A percentile compares a stretch with the other conserved stretches of the same genome.
Conservation (phyloP, 2,329 filamentous ascomycete species). For the Colletotrichum sp. region DNA sequence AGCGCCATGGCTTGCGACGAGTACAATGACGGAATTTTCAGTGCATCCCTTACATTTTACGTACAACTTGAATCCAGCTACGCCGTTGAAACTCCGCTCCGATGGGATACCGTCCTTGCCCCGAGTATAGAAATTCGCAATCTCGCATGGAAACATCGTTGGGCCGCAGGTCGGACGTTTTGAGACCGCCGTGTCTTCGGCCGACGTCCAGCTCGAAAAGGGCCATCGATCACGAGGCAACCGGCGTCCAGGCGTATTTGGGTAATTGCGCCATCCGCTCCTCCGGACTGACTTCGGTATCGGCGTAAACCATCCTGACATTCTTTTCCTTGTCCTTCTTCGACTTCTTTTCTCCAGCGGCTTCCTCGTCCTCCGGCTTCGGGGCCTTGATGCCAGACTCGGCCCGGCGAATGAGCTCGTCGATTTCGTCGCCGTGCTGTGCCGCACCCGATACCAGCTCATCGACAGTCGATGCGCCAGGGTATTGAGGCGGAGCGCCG, state of each 20-base stretch:
- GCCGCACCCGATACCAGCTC: conserved; percentile 46
- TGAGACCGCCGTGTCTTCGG: not conserved
- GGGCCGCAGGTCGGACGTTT: not conserved
- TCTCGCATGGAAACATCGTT: not conserved
- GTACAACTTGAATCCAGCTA: conserved; percentile 15
- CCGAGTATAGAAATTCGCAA: not conserved
- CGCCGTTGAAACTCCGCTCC: conserved; percentile 18
- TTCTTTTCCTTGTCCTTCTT: conserved; percentile 75
- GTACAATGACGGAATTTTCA: conserved; percentile 13
- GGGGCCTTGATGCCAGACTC: conserved; percentile 63
- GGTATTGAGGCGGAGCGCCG: conserved; percentile 36
- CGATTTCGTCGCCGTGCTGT: conserved; percentile 63
- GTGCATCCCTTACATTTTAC: conserved; percentile 19
- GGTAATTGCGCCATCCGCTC: conserved; percentile 85
- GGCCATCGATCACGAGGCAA: not conserved
- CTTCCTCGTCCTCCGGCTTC: conserved; percentile 37
- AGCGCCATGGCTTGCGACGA: conserved; percentile 14
- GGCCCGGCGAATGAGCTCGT: conserved; percentile 68
- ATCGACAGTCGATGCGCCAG: conserved; percentile 27
- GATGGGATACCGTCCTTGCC: conserved; percentile 3
- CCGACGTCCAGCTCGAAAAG: not conserved
- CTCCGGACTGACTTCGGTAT: conserved; percentile 81
- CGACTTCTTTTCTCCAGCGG: conserved; percentile 63
- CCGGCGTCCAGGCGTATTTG: conserved; percentile 72
- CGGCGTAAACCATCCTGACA: conserved; percentile 79